Evolutionary conservation across 768 basidiomycete genomes (phyloP).

Genomic region (Termitomyces sp.): DNA sequence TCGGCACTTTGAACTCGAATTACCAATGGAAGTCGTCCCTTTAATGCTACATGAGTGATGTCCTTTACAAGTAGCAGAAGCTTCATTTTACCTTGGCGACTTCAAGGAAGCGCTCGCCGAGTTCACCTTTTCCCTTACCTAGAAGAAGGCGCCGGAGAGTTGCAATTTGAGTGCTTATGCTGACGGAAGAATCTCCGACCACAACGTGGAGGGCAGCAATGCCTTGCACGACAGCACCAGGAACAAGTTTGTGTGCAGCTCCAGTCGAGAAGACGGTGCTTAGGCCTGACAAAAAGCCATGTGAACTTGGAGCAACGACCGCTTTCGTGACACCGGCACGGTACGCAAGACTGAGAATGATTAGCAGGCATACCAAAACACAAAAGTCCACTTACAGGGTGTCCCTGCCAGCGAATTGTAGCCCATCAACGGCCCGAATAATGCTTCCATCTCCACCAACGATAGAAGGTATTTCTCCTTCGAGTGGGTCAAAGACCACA

Average conservation of each 20-base stretch:
- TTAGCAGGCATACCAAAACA: neutral
- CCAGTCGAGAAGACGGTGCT: slow-evolving; percentile 61
- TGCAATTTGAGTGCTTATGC: slow-evolving; percentile 78
- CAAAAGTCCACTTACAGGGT: slow-evolving; percentile 45
- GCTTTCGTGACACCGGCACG: slow-evolving; percentile 55
- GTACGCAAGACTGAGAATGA: slow-evolving; percentile 51
- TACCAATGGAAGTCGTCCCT: slow-evolving; percentile 72
- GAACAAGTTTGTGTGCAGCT: slow-evolving; percentile 53
- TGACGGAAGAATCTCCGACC: slow-evolving; percentile 41
- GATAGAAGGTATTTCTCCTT: slow-evolving; percentile 37
- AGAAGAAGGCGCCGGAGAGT: slow-evolving; percentile 63
- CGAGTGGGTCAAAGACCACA: slow-evolving; percentile 45
- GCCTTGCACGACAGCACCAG: slow-evolving; percentile 59
- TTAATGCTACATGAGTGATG: neutral
- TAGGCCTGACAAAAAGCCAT: slow-evolving; percentile 58
- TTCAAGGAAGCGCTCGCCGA: slow-evolving; percentile 39
- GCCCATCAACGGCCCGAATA: slow-evolving; percentile 62
- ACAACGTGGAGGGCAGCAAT: slow-evolving; percentile 62
- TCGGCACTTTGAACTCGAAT: slow-evolving; percentile 74
- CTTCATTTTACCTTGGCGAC: slow-evolving; percentile 33
- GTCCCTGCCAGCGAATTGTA: slow-evolving; percentile 61
- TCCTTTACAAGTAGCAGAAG: slow-evolving; percentile 1
- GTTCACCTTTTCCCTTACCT: slow-evolving; percentile 29
- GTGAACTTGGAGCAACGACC: slow-evolving; percentile 51
- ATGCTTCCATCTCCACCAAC: slow-evolving; percentile 45